Evolutionary conservation across 116 monocot species (phyloP).

Genomic region (Cymodocea nodosa): DNA sequence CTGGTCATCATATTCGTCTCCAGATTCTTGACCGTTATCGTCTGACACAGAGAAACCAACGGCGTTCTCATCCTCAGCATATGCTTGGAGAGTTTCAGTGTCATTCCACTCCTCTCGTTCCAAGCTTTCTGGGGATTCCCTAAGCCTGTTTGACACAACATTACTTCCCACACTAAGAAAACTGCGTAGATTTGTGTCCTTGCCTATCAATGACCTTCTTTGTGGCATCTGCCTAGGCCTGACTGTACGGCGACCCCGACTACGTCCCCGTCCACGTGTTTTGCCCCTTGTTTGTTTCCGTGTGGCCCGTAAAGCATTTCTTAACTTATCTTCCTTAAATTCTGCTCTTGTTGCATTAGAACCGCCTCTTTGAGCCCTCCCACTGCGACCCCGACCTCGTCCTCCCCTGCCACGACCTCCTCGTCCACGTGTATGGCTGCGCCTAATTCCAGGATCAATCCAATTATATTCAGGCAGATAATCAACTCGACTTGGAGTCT

Average conservation of each 20-base stretch:
- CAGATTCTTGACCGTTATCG: conserved; percentile 42
- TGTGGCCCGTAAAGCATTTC: conserved; percentile 17
- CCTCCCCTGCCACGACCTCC: conserved; percentile 43
- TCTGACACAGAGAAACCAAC: conserved; percentile 31
- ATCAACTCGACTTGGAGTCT: conserved; percentile 23
- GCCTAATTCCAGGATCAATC: conserved; percentile 35
- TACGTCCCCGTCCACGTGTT: conserved; percentile 60
- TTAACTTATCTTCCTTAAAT: conserved; percentile 16
- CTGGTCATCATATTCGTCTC: conserved; percentile 66
- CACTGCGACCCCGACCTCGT: conserved; percentile 46
- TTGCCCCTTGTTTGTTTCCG: conserved; percentile 41
- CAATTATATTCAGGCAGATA: conserved; percentile 28
- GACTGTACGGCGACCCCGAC: conserved; percentile 47
- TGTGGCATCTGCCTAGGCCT: conserved; percentile 38
- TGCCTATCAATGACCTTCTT: conserved; percentile 18
- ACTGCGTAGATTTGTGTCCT: conserved; percentile 19
- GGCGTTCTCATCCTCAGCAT: conserved; percentile 45
- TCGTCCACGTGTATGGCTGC: conserved; percentile 42
- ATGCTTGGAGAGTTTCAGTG: conserved; percentile 15
- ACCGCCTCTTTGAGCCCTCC: conserved; percentile 21
- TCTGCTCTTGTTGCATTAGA: conserved; percentile 15
- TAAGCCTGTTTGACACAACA: conserved; percentile 13
- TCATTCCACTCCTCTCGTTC: conserved; percentile 34
- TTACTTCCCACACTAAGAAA: conserved; percentile 18
- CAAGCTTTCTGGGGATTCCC: conserved; percentile 39